Base-by-base conservation (phyloP, 1,139 yeast species). In the Magnusiomyces sp. region DNA sequence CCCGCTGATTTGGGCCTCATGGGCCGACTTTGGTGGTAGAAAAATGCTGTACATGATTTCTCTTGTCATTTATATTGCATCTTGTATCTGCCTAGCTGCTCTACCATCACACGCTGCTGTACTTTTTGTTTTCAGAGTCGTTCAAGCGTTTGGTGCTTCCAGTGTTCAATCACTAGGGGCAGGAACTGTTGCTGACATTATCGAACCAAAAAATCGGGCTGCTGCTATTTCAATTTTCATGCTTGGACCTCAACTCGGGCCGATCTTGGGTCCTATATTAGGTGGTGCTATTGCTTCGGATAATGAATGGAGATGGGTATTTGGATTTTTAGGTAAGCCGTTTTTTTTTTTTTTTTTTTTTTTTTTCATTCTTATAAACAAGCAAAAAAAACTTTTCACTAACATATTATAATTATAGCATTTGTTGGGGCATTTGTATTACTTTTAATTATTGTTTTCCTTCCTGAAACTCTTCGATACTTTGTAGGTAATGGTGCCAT, bases 141-240 rank as follows among this genome's bases (percentile, higher is more conserved):
- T 86, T 3, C 75, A 83, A 47, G 95, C 95, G 50, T 94, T 88
- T 0, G 80, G 86, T 51, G 83, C 90, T 1, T 92, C 94, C 0
- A 79, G 90, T 46, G 95, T 87, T 0, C 95, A 88, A 63, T 80
- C 94, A 2, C 87, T 87, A 6, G 95, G 95, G 1, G 95, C 95
- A 0, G 95, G 95, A 2, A 84, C 95, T 0, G 80, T 88, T 42
- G 78, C 86, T 14, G 96, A 88, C 61, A 65, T 87, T 34, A 86
- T 73, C 61, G 71, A 75, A 2, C 81, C 84, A 3, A 77, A 79
- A 43, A 77, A 82, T 56, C 73, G 95, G 60, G 95, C 95, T 1
- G 65, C 74, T 6, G 94, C 94, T 11, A 77, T 87, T 80, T 95
- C 95, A 0, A 71, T 80, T 55, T 88, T 79, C 59, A 88, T 87